phyloP scores from a whole-genome alignment of 2,329 filamentous ascomycete species.

The Aspergillus versicolor region DNA sequence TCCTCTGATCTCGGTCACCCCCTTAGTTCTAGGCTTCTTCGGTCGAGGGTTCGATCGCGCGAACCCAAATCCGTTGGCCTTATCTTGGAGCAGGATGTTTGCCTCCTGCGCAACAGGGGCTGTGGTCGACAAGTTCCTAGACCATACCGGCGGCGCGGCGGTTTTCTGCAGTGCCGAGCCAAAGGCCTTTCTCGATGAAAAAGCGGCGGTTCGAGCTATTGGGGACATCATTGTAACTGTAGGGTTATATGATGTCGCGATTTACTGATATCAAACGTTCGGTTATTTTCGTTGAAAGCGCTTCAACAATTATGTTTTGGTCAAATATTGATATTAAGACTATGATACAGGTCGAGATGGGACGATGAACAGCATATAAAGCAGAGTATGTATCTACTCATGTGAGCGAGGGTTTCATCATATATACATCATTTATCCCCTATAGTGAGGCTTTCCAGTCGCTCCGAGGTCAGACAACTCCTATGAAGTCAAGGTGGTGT shows the following conservation, averaged over 20 bases:
- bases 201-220: constrained; percentile 1
- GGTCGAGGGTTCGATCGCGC: constrained; percentile 50
- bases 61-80: constrained; percentile 52
- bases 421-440: neutral
- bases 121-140: constrained; percentile 22
- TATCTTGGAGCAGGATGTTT: constrained; percentile 49
- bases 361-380: too few species aligned
- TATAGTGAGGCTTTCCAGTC: neutral
- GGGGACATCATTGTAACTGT: constrained; percentile 11
- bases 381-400: neutral
- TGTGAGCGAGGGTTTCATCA: neutral
- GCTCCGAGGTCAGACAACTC: neutral
- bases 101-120: constrained; percentile 15
- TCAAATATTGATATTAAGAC: neutral
- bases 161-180: constrained; percentile 13
- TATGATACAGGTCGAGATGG: neutral
- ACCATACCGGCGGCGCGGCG: constrained; percentile 4
- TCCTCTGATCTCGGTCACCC: constrained; percentile 57
- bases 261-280: neutral
- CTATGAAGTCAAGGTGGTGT: neutral
- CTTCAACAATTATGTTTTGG: neutral
- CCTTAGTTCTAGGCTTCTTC: constrained; percentile 49
- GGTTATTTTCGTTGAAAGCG: neutral
- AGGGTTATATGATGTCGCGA: too few species aligned
- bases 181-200: constrained; percentile 8